Conservation (phyloP, 1,284 basidiomycete genomes). For the Ganoderma boninense region DNA sequence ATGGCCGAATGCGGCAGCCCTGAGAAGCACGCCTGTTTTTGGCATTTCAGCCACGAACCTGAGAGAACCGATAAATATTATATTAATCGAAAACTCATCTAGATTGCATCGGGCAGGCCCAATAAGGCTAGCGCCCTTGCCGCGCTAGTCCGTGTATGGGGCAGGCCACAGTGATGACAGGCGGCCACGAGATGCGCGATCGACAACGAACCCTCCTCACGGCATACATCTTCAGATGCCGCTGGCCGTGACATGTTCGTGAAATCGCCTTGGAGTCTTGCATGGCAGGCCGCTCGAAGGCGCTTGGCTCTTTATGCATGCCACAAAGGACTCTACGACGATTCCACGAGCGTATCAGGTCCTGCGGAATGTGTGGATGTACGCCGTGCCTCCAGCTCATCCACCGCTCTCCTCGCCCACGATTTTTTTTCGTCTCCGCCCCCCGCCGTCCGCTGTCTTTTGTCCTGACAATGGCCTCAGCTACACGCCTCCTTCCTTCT, state of each 20-base stretch:
- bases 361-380: too few relatives aligned
- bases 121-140: slow-evolving; percentile 23
- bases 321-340: too few relatives aligned
- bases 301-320: too few relatives aligned
- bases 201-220: not conserved
- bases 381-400: slow-evolving; percentile 1
- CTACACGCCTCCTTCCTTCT: not conserved
- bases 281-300: too few relatives aligned
- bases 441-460: not conserved
- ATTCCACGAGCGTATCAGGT: too few relatives aligned
- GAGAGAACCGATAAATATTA: slow-evolving; percentile 12
- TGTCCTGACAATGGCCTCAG: slow-evolving; percentile 2
- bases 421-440: not conserved
- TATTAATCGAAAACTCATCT: slow-evolving; percentile 19
- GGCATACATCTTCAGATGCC: too few relatives aligned
- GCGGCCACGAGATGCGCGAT: not conserved
- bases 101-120: slow-evolving; percentile 16
- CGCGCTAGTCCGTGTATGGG: slow-evolving; percentile 27
- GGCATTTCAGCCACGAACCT: slow-evolving; percentile 16
- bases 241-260: too few relatives aligned
- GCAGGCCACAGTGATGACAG: slow-evolving; percentile 22
- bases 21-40: slow-evolving; percentile 17
- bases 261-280: too few relatives aligned
- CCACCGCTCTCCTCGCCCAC: not conserved
- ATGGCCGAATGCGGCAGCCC: slow-evolving; percentile 21